Evolutionary conservation across 1,139 yeast species (phyloP).

Genomic region (Candida smagusa): DNA sequence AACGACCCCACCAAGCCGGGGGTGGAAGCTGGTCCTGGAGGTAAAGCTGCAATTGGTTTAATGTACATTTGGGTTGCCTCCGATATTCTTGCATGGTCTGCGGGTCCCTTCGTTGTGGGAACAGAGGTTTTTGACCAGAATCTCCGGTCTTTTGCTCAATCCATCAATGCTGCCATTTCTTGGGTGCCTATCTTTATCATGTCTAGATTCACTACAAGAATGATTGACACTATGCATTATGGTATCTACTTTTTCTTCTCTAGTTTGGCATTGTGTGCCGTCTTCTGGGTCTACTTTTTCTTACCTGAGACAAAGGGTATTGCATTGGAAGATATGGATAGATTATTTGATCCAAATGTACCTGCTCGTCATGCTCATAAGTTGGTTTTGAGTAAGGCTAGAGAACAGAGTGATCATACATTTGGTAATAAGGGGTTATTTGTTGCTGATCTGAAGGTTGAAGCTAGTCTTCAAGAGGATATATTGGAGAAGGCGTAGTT

Average conservation of each 20-base stretch:
- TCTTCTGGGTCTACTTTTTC: conserved; percentile 35
- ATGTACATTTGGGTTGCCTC: conserved; percentile 46
- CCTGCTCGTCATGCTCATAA: conserved; percentile 14
- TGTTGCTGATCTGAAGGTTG: too few relatives aligned
- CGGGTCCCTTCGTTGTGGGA: conserved; percentile 44
- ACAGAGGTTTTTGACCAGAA: conserved; percentile 42
- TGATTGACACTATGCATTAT: conserved; percentile 38
- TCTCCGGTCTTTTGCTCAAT: conserved; percentile 41
- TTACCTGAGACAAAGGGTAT: conserved; percentile 42
- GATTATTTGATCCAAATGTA: conserved; percentile 23
- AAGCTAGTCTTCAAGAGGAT: too few relatives aligned
- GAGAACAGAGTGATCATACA: too few relatives aligned
- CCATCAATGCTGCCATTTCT: conserved; percentile 40
- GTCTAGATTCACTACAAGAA: conserved; percentile 39
- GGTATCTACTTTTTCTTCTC: conserved; percentile 45
- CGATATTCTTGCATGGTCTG: conserved; percentile 43
- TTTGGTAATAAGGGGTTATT: too few relatives aligned
- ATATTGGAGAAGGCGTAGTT: too few relatives aligned
- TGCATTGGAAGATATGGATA: conserved; percentile 46
- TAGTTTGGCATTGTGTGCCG: conserved; percentile 25
- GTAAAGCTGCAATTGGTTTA: conserved; percentile 41
- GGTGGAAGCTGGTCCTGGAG: conserved; percentile 38
- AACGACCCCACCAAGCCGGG: conserved; percentile 39
- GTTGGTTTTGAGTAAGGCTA: conserved; percentile 7
- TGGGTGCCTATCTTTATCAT: conserved; percentile 44